These are phyloP conservation scores for Beauveria varroae DNA, from an alignment of 2,329 filamentous ascomycete species.

Conservation along the genomic window DNA sequence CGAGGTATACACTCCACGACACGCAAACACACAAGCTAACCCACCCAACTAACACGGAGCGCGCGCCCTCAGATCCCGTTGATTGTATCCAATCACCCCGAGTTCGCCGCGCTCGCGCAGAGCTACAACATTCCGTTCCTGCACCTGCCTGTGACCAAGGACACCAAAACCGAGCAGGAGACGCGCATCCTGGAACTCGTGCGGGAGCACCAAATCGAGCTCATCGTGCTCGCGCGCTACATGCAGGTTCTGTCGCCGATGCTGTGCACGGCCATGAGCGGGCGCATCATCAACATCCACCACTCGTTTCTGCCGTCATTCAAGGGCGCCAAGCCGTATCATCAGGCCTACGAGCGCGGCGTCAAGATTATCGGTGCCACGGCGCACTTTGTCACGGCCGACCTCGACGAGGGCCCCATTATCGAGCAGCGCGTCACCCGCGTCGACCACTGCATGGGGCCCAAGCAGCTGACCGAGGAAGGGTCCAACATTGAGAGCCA, in stretches of 20 bases:
- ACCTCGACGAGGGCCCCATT: slow-evolving; percentile 79
- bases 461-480: slow-evolving; percentile 70
- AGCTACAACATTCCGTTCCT: slow-evolving; percentile 73
- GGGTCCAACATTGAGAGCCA: slow-evolving; percentile 80
- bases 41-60: neutral
- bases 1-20: slow-evolving; percentile 32
- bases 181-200: slow-evolving; percentile 62
- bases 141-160: slow-evolving; percentile 71
- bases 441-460: slow-evolving; percentile 68
- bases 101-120: slow-evolving; percentile 59
- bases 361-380: slow-evolving; percentile 86
- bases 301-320: slow-evolving; percentile 80
- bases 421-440: slow-evolving; percentile 77
- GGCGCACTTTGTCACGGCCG: slow-evolving; percentile 78
- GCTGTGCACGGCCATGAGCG: slow-evolving; percentile 71
- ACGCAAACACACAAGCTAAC: neutral
- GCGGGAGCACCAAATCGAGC: slow-evolving; percentile 60
- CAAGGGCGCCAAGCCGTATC: slow-evolving; percentile 84
- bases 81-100: slow-evolving; percentile 76
- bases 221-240: slow-evolving; percentile 75
- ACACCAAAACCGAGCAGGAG: slow-evolving; percentile 72
- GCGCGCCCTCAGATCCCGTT: slow-evolving; percentile 45
- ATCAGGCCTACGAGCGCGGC: slow-evolving; percentile 77
- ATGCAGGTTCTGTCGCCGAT: slow-evolving; percentile 78
- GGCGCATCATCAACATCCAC: slow-evolving; percentile 88